Percentiles rank a stretch among this genome's conserved stretches.
These are phyloP conservation scores for Mrakia gelida DNA, from an alignment of 768 basidiomycete species.

Conservation along the genomic window DNA sequence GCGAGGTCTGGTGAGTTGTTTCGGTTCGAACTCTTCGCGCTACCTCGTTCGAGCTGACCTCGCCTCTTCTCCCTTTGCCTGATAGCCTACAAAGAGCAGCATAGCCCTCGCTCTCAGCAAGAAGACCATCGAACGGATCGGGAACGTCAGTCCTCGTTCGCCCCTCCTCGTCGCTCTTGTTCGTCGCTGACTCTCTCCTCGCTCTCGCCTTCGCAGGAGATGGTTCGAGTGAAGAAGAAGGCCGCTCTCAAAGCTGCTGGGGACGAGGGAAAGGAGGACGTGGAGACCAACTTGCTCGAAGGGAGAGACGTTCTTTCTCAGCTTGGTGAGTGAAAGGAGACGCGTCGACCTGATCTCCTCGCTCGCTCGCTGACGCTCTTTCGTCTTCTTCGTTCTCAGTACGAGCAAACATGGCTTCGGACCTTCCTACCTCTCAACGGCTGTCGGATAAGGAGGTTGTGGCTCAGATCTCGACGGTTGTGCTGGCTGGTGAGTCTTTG, in stretches of 20 bases:
- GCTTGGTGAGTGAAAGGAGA: slow-evolving; percentile 40
- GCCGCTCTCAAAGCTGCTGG: neutral
- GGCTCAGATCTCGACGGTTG: slow-evolving; percentile 79
- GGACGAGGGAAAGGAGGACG: neutral
- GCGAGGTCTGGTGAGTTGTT: neutral
- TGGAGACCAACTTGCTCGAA: neutral
- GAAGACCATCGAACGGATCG: neutral
- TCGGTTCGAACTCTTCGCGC: neutral
- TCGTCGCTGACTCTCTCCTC: neutral
- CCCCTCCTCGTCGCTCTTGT: neutral
- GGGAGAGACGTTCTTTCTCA: neutral
- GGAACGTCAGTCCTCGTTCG: neutral
- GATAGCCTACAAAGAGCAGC: neutral
- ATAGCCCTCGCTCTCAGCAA: neutral
- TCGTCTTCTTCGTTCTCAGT: slow-evolving; percentile 41
- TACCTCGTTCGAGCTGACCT: neutral
- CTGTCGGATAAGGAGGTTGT: slow-evolving; percentile 84
- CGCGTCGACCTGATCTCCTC: neutral
- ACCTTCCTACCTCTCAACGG: slow-evolving; percentile 54
- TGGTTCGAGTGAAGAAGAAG: neutral
- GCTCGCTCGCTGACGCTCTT: neutral
- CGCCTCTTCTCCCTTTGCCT: neutral
- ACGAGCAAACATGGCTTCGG: slow-evolving; percentile 68
- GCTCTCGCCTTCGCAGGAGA: neutral
- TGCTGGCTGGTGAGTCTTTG: slow-evolving; percentile 47